phyloP scores from a whole-genome alignment of 148 eudicot species.

The Bassia scoparia region DNA sequence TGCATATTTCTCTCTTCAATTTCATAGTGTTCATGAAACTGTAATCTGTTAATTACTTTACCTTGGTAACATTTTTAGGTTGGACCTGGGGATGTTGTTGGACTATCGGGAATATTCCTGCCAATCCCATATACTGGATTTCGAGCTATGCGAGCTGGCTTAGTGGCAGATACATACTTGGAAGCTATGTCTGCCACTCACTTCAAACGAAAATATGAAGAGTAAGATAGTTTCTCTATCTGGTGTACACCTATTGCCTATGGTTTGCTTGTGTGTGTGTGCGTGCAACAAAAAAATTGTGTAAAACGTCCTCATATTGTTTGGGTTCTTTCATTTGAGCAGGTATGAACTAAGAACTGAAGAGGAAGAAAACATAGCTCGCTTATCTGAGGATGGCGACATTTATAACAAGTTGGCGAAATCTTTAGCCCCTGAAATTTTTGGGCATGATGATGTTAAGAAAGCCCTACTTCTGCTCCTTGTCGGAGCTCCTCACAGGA shows the following conservation, averaged over 20 bases:
- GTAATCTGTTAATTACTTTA: slow-evolving; percentile 10
- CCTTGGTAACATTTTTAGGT: slow-evolving; percentile 43
- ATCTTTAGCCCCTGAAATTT: slow-evolving; percentile 95
- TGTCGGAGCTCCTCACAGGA: slow-evolving; percentile 95
- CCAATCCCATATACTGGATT: slow-evolving; percentile 98
- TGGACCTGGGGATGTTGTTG: slow-evolving; percentile 94
- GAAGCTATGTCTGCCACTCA: slow-evolving; percentile 96
- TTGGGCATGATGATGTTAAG: slow-evolving; percentile 97
- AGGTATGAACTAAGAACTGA: slow-evolving; percentile 87
- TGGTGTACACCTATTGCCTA: background rate
- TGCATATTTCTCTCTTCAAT: background rate
- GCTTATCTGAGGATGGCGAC: slow-evolving; percentile 95
- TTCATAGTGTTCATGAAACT: background rate
- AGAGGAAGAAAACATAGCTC: slow-evolving; percentile 89
- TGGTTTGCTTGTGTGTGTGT: background rate
- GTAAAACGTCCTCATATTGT: background rate
- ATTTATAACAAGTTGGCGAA: slow-evolving; percentile 83
- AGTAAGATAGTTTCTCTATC: slow-evolving; percentile 50
- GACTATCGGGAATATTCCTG: slow-evolving; percentile 88
- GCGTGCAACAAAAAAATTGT: background rate
- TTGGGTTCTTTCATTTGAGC: slow-evolving; percentile 15
- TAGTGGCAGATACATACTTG: slow-evolving; percentile 97
- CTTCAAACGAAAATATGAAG: slow-evolving; percentile 96
- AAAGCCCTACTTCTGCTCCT: slow-evolving; percentile 93
- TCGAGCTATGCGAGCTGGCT: slow-evolving; percentile 96